phyloP scores from a whole-genome alignment of 2,329 filamentous ascomycete species.

The Hypomyces rosellus region DNA sequence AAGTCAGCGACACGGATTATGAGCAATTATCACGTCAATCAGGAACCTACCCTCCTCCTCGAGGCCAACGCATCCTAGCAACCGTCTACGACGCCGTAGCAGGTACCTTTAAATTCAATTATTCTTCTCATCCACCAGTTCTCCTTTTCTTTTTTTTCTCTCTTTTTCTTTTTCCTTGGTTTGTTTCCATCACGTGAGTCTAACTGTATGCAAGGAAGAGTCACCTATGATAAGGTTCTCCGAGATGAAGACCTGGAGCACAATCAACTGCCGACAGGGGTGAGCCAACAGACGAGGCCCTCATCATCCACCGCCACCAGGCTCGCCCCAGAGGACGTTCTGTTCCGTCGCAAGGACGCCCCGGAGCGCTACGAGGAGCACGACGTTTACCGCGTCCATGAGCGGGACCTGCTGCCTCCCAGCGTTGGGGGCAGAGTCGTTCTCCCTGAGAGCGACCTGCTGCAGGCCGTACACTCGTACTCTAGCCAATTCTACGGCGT shows the following conservation, averaged over 20 bases:
- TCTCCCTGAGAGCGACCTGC: conserved; percentile 62
- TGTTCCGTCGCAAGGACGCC: conserved; percentile 60
- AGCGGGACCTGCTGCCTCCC: conserved; percentile 44
- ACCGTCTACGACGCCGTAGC: conserved; percentile 70
- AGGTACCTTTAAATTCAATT: conserved; percentile 37
- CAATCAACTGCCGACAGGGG: not conserved
- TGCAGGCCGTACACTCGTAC: conserved; percentile 64
- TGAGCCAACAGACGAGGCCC: conserved; percentile 9
- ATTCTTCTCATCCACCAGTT: not conserved
- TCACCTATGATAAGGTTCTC: conserved; percentile 20
- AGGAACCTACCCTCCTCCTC: conserved; percentile 10
- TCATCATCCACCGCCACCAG: conserved; percentile 13
- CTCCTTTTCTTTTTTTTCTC: not conserved
- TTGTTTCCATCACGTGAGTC: conserved; percentile 13
- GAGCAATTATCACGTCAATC: conserved; percentile 1
- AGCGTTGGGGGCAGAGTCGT: conserved; percentile 26
- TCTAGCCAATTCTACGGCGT: conserved; percentile 58
- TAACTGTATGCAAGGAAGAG: conserved; percentile 25
- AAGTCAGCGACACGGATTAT: not conserved
- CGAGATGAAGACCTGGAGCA: conserved; percentile 13
- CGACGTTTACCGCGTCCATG: conserved; percentile 64
- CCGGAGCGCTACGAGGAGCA: conserved; percentile 63
- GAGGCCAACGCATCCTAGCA: conserved; percentile 29
- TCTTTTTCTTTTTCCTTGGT: not conserved
- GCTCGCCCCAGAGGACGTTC: conserved; percentile 62